Percentiles rank a stretch among this genome's conserved stretches.
Conservation (phyloP, 176 grass and related monocot genomes). For the Juncus effusus region DNA sequence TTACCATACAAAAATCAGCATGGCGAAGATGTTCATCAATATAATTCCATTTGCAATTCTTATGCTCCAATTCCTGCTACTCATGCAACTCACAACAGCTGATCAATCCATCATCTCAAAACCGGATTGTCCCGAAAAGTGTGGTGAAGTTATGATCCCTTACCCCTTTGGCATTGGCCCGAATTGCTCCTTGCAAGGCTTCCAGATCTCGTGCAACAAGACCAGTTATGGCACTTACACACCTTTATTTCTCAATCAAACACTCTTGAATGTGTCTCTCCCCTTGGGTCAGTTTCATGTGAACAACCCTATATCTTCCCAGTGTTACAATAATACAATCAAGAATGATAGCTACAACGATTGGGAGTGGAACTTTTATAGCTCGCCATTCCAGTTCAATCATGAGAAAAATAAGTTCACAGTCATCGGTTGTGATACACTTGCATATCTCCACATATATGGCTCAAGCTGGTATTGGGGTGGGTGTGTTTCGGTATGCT, state of each 20-base stretch:
- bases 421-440: background rate
- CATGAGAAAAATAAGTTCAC: conserved; percentile 1
- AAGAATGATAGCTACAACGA: background rate
- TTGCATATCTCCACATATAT: background rate
- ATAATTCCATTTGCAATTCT: too few relatives aligned
- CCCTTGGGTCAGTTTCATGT: background rate
- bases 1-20: too few relatives aligned
- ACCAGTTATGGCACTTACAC: background rate
- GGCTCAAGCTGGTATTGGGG: too few relatives aligned
- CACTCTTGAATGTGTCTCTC: background rate
- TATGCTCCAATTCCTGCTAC: too few relatives aligned
- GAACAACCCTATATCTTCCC: background rate
- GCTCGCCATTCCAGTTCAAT: background rate
- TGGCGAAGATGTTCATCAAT: too few relatives aligned
- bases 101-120: background rate
- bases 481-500: background rate
- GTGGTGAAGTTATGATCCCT: background rate
- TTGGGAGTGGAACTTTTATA: background rate
- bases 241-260: background rate
- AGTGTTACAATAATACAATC: background rate
- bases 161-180: conserved; percentile 9
- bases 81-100: background rate
- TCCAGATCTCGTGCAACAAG: background rate
- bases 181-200: background rate
- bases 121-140: background rate